phyloP scores from a whole-genome alignment of 1,284 basidiomycete genomes.

The Leccinum cinnamomeum region DNA sequence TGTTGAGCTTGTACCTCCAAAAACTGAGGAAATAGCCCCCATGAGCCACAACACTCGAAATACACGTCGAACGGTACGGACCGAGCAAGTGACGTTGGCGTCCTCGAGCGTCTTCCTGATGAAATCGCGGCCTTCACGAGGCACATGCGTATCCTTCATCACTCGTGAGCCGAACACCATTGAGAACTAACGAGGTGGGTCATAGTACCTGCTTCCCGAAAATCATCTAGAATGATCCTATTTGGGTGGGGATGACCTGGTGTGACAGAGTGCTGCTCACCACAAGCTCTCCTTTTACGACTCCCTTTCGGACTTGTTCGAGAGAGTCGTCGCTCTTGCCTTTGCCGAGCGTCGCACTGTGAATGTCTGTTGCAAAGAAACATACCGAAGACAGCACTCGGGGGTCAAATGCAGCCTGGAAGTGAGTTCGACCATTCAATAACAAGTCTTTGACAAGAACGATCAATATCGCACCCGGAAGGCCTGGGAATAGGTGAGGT shows the following conservation, averaged over 20 bases:
- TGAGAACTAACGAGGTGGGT: not conserved
- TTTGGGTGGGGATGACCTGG: conserved; percentile 2
- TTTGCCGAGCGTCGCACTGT: conserved; percentile 83
- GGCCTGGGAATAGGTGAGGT: conserved; percentile 20
- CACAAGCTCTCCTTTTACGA: conserved; percentile 83
- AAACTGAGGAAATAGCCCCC: conserved; percentile 51
- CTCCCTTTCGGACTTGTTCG: conserved; percentile 67
- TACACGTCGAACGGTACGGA: conserved; percentile 36
- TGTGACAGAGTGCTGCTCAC: conserved; percentile 42
- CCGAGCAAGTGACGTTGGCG: conserved; percentile 67
- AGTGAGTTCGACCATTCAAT: conserved; percentile 33
- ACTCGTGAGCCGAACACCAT: conserved; percentile 1
- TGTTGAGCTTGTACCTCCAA: conserved; percentile 93
- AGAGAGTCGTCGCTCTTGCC: conserved; percentile 82
- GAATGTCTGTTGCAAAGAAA: conserved; percentile 92
- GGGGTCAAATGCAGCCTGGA: conserved; percentile 76
- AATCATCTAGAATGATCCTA: conserved; percentile 64
- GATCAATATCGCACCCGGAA: conserved; percentile 22
- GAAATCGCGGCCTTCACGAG: conserved; percentile 78
- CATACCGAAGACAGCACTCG: conserved; percentile 85
- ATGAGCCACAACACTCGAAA: conserved; percentile 4
- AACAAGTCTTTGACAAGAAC: conserved; percentile 48
- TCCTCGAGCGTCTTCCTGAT: conserved; percentile 83
- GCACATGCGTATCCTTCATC: conserved; percentile 81
- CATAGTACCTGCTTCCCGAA: conserved; percentile 83